Conservation (phyloP, 2,329 filamentous ascomycete genomes). For the Aspergillus carbonarius region DNA sequence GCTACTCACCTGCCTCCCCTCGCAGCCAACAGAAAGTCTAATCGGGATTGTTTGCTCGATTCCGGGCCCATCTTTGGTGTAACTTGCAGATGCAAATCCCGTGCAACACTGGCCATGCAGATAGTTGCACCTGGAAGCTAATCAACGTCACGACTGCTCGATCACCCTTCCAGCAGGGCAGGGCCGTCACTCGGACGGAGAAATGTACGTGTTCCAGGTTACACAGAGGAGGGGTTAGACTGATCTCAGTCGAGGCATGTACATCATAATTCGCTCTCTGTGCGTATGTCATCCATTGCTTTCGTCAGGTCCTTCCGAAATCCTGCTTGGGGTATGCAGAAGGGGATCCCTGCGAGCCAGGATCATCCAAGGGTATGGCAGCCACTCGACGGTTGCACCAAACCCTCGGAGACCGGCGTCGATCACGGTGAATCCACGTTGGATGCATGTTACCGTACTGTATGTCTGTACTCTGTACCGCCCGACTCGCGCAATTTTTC, state of each 20-base stretch:
- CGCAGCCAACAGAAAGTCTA: not conserved
- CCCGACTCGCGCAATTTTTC: not conserved
- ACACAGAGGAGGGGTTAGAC: not conserved
- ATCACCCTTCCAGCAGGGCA: not conserved
- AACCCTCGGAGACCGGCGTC: not conserved
- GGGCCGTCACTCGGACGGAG: no score
- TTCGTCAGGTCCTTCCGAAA: not conserved
- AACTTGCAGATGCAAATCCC: not conserved
- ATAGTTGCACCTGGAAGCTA: not conserved
- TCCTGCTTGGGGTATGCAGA: not conserved
- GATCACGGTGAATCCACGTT: not conserved
- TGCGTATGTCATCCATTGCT: not conserved
- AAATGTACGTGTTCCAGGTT: not conserved
- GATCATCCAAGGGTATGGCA: not conserved
- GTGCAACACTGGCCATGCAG: not conserved
- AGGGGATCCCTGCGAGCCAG: not conserved
- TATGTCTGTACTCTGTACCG: not conserved
- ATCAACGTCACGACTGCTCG: not conserved
- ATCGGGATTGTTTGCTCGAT: not conserved
- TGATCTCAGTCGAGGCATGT: not conserved
- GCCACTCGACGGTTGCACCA: conserved; percentile 2
- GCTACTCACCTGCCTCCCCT: not conserved
- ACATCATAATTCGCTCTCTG: not conserved
- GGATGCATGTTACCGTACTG: not conserved
- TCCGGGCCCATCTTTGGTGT: not conserved